Evolutionary conservation across 768 basidiomycete species (phyloP).

Genomic region (Naematelia aurantialba): DNA sequence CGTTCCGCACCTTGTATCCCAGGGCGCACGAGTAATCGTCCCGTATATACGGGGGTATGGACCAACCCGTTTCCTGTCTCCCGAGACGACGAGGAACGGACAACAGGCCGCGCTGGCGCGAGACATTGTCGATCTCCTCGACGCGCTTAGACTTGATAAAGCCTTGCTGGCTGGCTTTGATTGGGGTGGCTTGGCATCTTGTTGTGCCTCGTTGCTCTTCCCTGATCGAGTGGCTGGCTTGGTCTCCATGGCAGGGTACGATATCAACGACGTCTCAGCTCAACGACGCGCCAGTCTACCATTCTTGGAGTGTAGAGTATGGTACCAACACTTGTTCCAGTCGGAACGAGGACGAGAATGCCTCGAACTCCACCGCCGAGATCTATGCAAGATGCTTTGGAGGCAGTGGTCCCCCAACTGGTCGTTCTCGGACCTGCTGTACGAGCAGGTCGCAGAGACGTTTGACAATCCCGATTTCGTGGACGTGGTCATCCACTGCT

Average conservation of each 20-base stretch:
- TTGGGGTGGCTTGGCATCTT: slow-evolving; percentile 1
- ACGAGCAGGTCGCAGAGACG: neutral
- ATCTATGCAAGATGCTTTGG: neutral
- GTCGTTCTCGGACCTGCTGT: neutral
- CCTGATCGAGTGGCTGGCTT: neutral
- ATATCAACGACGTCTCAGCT: neutral
- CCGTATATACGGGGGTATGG: neutral
- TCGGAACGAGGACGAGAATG: neutral
- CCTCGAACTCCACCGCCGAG: neutral
- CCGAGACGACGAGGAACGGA: neutral
- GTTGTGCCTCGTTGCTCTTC: neutral
- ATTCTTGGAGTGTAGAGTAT: neutral
- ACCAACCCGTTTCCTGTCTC: neutral
- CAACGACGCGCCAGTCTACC: neutral
- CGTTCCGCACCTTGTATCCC: neutral
- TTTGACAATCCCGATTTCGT: neutral
- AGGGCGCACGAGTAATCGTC: neutral
- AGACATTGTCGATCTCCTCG: slow-evolving; percentile 1
- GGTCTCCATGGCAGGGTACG: slow-evolving; percentile 2
- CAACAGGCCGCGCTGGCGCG: neutral
- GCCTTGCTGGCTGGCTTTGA: neutral
- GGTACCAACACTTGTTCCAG: neutral
- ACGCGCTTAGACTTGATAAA: neutral
- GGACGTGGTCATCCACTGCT: neutral
- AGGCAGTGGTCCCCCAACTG: neutral